Percentiles rank a stretch among this genome's conserved stretches.
phyloP scores from a whole-genome alignment of 2,329 filamentous ascomycete species.

The Alternaria postmessia region DNA sequence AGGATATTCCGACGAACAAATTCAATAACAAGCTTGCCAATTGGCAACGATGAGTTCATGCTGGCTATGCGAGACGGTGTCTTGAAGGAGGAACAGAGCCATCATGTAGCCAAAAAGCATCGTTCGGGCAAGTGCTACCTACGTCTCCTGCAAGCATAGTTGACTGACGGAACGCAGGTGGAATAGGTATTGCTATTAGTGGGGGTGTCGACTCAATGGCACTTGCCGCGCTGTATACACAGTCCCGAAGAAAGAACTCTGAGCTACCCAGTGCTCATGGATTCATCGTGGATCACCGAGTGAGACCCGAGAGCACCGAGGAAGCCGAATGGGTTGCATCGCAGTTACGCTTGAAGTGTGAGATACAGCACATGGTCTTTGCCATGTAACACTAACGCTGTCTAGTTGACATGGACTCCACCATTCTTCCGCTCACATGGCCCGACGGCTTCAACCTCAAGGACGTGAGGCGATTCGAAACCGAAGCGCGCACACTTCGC shows the following conservation, averaged over 20 bases:
- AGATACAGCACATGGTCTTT: constrained; percentile 7
- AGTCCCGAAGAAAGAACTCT: constrained; percentile 18
- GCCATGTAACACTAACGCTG: constrained; percentile 16
- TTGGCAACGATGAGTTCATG: constrained; percentile 39
- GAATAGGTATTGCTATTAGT: constrained; percentile 75
- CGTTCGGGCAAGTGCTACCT: constrained; percentile 23
- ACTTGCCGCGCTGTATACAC: constrained; percentile 74
- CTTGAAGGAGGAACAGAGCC: constrained; percentile 3
- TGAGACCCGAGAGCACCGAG: constrained; percentile 62
- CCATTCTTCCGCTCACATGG: constrained; percentile 52
- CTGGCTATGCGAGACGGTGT: constrained; percentile 21
- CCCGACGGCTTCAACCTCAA: constrained; percentile 47
- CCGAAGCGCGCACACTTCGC: constrained; percentile 74
- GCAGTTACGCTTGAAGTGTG: constrained; percentile 57
- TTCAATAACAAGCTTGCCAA: constrained; percentile 28
- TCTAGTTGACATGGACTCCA: constrained; percentile 40
- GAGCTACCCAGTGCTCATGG: constrained; percentile 54
- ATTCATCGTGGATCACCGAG: constrained; percentile 69
- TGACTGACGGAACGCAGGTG: constrained; percentile 10
- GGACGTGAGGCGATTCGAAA: constrained; percentile 74
- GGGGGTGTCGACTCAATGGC: constrained; percentile 99
- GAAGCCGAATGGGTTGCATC: constrained; percentile 63
- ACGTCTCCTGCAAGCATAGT: neutral
- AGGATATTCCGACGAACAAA: constrained; percentile 32
- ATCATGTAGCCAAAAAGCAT: neutral